Percentiles rank a stretch among this genome's conserved stretches.
phyloP scores from a whole-genome alignment of 2,329 filamentous ascomycete species.

The Penicillium sp. region DNA sequence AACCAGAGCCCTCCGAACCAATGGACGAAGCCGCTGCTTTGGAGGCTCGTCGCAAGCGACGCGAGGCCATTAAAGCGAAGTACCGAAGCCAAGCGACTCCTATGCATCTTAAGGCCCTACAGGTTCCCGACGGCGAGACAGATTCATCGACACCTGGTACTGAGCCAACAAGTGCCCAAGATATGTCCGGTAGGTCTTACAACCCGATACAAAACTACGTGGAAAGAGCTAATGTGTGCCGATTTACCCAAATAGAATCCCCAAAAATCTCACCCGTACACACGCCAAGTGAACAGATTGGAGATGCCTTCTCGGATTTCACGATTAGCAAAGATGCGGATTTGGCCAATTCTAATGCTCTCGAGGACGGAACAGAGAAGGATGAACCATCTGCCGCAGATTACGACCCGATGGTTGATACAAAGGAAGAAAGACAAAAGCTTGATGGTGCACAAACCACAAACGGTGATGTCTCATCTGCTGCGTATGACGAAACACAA shows the following conservation, averaged over 20 bases:
- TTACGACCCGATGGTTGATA: conserved; percentile 87
- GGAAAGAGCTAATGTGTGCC: conserved; percentile 16
- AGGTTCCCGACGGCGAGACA: conserved; percentile 63
- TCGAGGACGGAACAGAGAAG: conserved; percentile 56
- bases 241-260: conserved; percentile 28
- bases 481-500: conserved; percentile 65
- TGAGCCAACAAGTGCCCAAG: conserved; percentile 48
- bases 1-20: conserved; percentile 59
- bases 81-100: conserved; percentile 73
- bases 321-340: conserved; percentile 71
- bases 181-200: conserved; percentile 47
- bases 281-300: conserved; percentile 55
- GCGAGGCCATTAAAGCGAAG: conserved; percentile 85
- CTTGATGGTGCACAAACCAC: conserved; percentile 67
- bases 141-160: conserved; percentile 59
- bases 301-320: conserved; percentile 64
- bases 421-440: conserved; percentile 79
- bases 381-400: conserved; percentile 90
- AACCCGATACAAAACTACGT: conserved; percentile 1
- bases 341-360: conserved; percentile 62
- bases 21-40: conserved; percentile 83
- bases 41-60: conserved; percentile 80
- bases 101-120: conserved; percentile 75
- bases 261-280: conserved; percentile 53
- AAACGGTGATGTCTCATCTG: conserved; percentile 61